phyloP scores from a whole-genome alignment of 495 filamentous ascomycete species.

The Penicillium macrosclerotiorum region DNA sequence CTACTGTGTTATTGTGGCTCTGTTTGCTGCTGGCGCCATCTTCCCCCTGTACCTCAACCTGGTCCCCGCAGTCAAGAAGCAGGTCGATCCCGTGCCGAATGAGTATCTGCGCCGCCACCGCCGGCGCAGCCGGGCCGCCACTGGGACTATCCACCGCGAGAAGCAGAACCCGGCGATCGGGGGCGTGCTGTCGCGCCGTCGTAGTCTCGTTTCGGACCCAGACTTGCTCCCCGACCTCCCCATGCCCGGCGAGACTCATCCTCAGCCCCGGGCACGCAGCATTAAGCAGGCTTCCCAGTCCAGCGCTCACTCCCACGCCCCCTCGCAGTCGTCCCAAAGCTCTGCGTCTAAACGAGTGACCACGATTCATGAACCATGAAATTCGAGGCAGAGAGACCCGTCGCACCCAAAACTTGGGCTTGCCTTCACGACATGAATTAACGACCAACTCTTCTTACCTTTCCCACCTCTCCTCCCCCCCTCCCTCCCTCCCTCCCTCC shows the following conservation, averaged over 20 bases:
- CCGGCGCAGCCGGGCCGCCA: constrained; percentile 19
- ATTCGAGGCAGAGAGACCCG: background rate
- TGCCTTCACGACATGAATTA: too few relatives aligned
- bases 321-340: background rate
- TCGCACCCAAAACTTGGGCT: too few relatives aligned
- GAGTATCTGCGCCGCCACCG: constrained; percentile 41
- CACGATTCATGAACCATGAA: too few relatives aligned
- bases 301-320: background rate
- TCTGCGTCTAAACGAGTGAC: background rate
- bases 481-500: too few relatives aligned
- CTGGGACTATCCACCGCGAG: constrained; percentile 24
- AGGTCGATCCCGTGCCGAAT: constrained; percentile 57
- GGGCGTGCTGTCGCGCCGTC: constrained; percentile 38
- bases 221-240: constrained; percentile 31
- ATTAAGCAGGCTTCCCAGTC: background rate
- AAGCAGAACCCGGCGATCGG: constrained; percentile 36
- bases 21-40: constrained; percentile 54
- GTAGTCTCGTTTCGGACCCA: constrained; percentile 33
- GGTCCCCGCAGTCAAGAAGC: constrained; percentile 54
- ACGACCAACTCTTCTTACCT: too few relatives aligned
- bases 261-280: background rate
- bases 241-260: constrained; percentile 19
- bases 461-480: too few relatives aligned
- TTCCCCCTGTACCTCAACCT: constrained; percentile 62
- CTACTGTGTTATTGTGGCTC: constrained; percentile 56